phyloP scores from a whole-genome alignment of 192 early-diverging fungal genomes.

The Irineochytrium annulatum region DNA sequence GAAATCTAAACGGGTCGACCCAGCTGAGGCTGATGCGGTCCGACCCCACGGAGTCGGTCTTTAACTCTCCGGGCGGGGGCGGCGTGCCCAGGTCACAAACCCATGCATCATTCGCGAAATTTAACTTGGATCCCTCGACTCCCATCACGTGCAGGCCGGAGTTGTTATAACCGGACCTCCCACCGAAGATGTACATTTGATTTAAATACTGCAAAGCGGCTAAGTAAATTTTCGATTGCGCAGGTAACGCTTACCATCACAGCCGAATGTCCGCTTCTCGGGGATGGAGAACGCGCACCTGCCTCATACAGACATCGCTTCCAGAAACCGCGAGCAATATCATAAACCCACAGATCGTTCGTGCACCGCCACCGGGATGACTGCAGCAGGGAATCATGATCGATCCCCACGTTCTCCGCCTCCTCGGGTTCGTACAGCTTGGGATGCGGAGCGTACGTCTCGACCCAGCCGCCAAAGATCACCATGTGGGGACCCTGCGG shows the following conservation, averaged over 20 bases:
- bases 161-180: background rate
- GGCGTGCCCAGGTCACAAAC: background rate
- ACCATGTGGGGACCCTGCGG: background rate
- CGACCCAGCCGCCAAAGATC: background rate
- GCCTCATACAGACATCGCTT: background rate
- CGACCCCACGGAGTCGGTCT: background rate
- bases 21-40: background rate
- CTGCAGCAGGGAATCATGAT: background rate
- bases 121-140: background rate
- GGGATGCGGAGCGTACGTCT: background rate
- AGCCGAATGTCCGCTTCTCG: background rate
- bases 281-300: background rate
- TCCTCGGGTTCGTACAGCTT: background rate
- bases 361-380: background rate
- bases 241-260: background rate
- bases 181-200: constrained; percentile 3
- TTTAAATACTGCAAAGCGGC: background rate
- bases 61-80: background rate
- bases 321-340: background rate
- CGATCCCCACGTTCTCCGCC: background rate
- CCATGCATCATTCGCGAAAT: background rate
- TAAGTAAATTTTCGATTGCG: background rate
- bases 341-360: constrained; percentile 5
- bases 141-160: background rate
- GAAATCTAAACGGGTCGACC: constrained; percentile 1